These are phyloP conservation scores for Epichloe aotearoae DNA, from an alignment of 2,329 filamentous ascomycete species.

Conservation along the genomic window DNA sequence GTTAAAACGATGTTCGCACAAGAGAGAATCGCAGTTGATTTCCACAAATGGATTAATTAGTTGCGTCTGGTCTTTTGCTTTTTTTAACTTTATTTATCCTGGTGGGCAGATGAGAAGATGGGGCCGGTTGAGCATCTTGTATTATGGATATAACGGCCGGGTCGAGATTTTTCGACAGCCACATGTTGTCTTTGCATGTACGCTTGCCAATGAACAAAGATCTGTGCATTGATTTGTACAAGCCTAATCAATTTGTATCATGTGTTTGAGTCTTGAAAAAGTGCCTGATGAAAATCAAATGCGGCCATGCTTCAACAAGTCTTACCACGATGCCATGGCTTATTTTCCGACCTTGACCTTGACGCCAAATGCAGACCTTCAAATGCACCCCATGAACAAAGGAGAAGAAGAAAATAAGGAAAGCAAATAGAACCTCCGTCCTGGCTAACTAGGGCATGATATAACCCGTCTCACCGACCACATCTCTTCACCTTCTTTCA, in stretches of 20 bases:
- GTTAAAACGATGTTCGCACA: not conserved
- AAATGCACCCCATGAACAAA: slow-evolving; percentile 12
- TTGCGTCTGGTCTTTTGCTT: not conserved
- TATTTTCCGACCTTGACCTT: slow-evolving; percentile 3
- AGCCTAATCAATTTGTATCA: too few relatives aligned
- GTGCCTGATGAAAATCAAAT: not conserved
- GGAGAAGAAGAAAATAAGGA: not conserved
- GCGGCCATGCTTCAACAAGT: not conserved
- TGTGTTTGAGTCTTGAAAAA: not conserved
- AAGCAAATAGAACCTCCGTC: not conserved
- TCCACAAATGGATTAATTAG: not conserved
- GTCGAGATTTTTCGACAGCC: not conserved
- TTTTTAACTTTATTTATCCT: not conserved
- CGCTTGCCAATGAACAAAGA: not conserved
- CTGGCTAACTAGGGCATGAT: not conserved
- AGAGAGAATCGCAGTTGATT: not conserved
- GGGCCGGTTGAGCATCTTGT: slow-evolving; percentile 3
- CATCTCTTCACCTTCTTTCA: slow-evolving; percentile 22
- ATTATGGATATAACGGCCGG: slow-evolving; percentile 6
- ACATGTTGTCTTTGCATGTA: not conserved
- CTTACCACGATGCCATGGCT: not conserved
- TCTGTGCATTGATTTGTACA: not conserved
- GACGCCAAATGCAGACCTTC: slow-evolving; percentile 21
- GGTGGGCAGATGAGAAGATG: not conserved
- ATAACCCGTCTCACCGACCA: not conserved